Percentiles rank a stretch among this genome's conserved stretches.
These are phyloP conservation scores for Cyberlindnera mrakii DNA, from an alignment of 805 yeast genomes.

Conservation along the genomic window DNA sequence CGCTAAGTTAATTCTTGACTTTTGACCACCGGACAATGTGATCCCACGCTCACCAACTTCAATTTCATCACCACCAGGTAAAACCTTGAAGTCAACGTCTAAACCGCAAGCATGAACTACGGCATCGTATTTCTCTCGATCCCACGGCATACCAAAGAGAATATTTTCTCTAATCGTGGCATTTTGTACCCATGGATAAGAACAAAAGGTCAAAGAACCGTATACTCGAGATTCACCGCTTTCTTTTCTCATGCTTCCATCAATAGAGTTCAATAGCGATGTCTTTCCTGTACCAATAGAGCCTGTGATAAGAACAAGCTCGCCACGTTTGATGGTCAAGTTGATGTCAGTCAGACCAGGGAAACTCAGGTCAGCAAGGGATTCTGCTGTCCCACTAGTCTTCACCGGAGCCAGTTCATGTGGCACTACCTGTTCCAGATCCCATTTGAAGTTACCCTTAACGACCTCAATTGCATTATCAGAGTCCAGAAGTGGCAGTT, in stretches of 20 bases:
- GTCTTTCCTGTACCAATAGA: conserved; percentile 80
- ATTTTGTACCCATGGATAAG: conserved; percentile 82
- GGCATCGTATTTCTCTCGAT: conserved; percentile 42
- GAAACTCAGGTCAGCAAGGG: conserved; percentile 20
- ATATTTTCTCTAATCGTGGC: conserved; percentile 74
- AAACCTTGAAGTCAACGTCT: conserved; percentile 52
- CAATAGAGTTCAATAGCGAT: conserved; percentile 61
- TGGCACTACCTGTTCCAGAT: conserved; percentile 22
- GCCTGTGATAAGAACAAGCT: conserved; percentile 72
- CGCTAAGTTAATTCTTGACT: conserved; percentile 75
- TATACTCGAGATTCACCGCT: conserved; percentile 45
- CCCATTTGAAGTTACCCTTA: conserved; percentile 55
- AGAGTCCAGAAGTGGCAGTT: conserved; percentile 30
- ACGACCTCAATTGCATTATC: conserved; percentile 37
- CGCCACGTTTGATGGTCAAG: conserved; percentile 52
- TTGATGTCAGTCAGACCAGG: conserved; percentile 45
- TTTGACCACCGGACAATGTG: conserved; percentile 85
- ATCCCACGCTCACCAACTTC: conserved; percentile 85
- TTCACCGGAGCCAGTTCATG: background rate
- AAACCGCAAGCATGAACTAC: conserved; percentile 65
- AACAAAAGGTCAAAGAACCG: conserved; percentile 50
- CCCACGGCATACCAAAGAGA: conserved; percentile 54
- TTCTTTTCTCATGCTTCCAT: conserved; percentile 61
- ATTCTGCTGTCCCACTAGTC: conserved; percentile 4
- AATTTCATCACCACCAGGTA: conserved; percentile 72